Evolutionary conservation across 768 basidiomycete genomes (phyloP).

Genomic region (Pulveroboletus sp.): DNA sequence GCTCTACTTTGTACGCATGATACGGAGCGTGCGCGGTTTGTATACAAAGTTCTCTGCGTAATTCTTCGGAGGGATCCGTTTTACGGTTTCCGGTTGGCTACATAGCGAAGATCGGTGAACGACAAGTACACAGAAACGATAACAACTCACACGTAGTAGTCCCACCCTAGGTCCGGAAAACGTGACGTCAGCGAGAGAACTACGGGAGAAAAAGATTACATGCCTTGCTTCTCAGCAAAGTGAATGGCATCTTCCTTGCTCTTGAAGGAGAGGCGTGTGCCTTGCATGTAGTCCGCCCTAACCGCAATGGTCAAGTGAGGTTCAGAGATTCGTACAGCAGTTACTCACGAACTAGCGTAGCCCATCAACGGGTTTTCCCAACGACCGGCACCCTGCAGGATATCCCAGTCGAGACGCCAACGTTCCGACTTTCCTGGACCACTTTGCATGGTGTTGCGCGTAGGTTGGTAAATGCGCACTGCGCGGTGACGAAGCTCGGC

Average conservation of each 20-base stretch:
- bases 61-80: constrained; percentile 79
- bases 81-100: constrained; percentile 57
- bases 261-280: constrained; percentile 76
- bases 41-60: constrained; percentile 92
- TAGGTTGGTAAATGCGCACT: constrained; percentile 90
- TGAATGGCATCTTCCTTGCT: constrained; percentile 88
- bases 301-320: not conserved
- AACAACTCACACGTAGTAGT: constrained; percentile 76
- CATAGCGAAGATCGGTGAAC: constrained; percentile 4
- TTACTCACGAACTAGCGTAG: constrained; percentile 87
- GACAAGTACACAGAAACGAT: not conserved
- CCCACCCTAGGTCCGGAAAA: constrained; percentile 63
- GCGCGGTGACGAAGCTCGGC: constrained; percentile 81
- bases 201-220: constrained; percentile 8
- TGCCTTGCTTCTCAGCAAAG: constrained; percentile 97
- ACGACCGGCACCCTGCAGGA: constrained; percentile 79
- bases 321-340: not conserved
- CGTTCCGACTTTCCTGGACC: constrained; percentile 79
- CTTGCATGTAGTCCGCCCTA: constrained; percentile 96
- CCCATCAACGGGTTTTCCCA: constrained; percentile 99
- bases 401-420: constrained; percentile 96
- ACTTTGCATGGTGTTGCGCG: constrained; percentile 93
- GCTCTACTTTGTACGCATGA: constrained; percentile 86
- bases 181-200: constrained; percentile 1
- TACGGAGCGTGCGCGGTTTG: constrained; percentile 71